Conservation (phyloP, 768 basidiomycete species). For the Boletus tomentosulus region DNA sequence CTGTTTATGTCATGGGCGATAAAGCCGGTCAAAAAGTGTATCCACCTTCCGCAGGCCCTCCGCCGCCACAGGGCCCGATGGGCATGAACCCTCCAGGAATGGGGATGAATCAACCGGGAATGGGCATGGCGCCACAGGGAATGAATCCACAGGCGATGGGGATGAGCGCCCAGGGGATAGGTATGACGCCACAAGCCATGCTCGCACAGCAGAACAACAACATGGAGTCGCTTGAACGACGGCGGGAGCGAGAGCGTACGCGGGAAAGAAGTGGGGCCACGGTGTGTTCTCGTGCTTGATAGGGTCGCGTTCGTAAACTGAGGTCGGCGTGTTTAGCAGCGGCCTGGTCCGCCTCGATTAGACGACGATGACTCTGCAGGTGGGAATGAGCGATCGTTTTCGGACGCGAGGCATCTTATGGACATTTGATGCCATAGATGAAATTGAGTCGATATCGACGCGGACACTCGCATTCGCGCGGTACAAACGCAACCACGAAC, state of each 20-base stretch:
- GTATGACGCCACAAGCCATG: constrained; percentile 51
- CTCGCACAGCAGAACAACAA: constrained; percentile 67
- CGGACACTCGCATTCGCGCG: constrained; percentile 66
- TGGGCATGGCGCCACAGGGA: constrained; percentile 23
- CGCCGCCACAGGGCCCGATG: constrained; percentile 28
- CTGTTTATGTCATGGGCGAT: constrained; percentile 68
- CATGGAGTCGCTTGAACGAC: constrained; percentile 69
- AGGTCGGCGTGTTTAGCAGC: constrained; percentile 18
- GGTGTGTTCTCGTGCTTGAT: constrained; percentile 29
- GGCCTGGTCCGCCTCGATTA: constrained; percentile 30
- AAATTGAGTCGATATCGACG: constrained; percentile 67
- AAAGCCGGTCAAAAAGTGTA: constrained; percentile 67
- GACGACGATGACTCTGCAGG: constrained; percentile 70
- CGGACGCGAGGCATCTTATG: background rate
- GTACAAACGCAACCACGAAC: constrained; percentile 77
- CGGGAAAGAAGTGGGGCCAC: constrained; percentile 41
- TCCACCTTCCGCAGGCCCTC: constrained; percentile 29
- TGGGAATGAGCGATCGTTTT: constrained; percentile 19
- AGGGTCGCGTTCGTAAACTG: background rate
- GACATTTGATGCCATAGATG: constrained; percentile 37
- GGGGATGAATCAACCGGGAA: constrained; percentile 23
- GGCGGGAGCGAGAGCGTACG: constrained; percentile 55
- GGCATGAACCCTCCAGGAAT: constrained; percentile 23
- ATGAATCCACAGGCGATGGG: constrained; percentile 24
- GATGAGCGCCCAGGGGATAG: constrained; percentile 20